Evolutionary conservation across 2,329 filamentous ascomycete species (phyloP), one percentile per base, ranked within the genome.

Genomic region (Tolypocladium album): DNA sequence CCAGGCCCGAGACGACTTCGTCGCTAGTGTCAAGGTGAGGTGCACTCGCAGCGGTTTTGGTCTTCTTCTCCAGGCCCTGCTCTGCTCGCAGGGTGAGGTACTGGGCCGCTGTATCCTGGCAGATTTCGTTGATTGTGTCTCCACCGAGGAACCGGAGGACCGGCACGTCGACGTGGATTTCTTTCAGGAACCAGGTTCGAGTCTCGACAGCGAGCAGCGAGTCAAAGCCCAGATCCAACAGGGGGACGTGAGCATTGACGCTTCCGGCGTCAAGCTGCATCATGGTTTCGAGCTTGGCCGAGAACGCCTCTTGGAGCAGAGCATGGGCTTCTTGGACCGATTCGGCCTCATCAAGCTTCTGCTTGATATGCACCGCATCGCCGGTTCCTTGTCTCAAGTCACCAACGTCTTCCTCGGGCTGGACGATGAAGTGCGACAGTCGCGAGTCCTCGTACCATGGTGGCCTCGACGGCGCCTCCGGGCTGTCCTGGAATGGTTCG

Each of bases 141-240:
- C 62, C 60, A 0, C 67, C 65, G 0, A 71, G 50, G 9, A 71
- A 63, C 60, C 78, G 77, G 3, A 82, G 67, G 2, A 81, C 73
- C 0, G 78, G 75, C 0, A 82, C 71, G 55, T 82, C 75, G 0
- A 75, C 66, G 0, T 75, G 61, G 0, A 81, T 55, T 43, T 76
- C 69, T 58, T 78, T 78, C n/a, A 75, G 45, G 61, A 82, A 78
- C 80, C 80, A 83, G 2, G 74, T 67, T 0, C 79, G 75, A 2
- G 77, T 74, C 70, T 69, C 68, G 3, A 70, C 66, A 4, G 69
- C 66, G 2, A 69, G 60, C 3, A 72, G 59, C 0, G 67, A 67
- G 55, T 71, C 70, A 27, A 69, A 59, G 7, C 69, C 69, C 2
- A 70, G 60, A 12, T 69, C 67, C 3, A 56, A 12, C 9, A 58